Evolutionary conservation across 2,329 filamentous ascomycete species (phyloP), one percentile per base, ranked within the genome.

Genomic region (Fusarium pseudograminearum): DNA sequence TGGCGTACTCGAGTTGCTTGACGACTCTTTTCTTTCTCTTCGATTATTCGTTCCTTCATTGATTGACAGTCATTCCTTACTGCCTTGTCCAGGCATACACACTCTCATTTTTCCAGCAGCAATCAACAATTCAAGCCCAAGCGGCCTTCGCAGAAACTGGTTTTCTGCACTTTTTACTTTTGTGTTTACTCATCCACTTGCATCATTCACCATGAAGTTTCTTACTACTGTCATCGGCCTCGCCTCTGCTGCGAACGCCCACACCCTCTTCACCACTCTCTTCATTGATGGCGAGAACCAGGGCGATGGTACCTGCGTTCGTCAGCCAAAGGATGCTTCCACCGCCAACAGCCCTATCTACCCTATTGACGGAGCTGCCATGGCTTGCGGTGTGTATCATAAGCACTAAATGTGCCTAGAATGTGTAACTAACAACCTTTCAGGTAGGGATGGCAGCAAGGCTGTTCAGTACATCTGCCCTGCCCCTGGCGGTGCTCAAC

Each of bases 251-350:
- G 79, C 78, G 24, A 77, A 76, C 48, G 87, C 86, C 42, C 90
- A 92, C 74, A 91, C 89, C 8, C 77, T 87, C 50, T 87, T 92
- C 76, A 90, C 89, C 3, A 90, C 86, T 6, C 80, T 92, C 50
- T 89, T 85, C 70, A 79, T 92, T 70, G 82, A 91, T 72, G 86
- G 86, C 62, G 79, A 84, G 48, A 84, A 86, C 72, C 89, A 93
- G 78, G 91, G 91, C 65, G 89, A 92, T 74, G 91, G 87, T 31
- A 90, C 89, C 28, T 93, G 90, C 73, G 85, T 94, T 52, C 89
- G 91, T 42, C 91, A 91, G 86, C 87, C 87, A 56, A 82, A 79
- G 41, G 80, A 87, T 57, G 79, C 83, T 5, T 76, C 78, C 9
- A 85, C 82, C 0, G 83, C 86, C 51, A 91, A 86, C 7, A 78